A percentile compares a stretch with the other conserved stretches of the same genome.
phyloP scores from a whole-genome alignment of 2,329 filamentous ascomycete species.

The Fusarium chuoi region DNA sequence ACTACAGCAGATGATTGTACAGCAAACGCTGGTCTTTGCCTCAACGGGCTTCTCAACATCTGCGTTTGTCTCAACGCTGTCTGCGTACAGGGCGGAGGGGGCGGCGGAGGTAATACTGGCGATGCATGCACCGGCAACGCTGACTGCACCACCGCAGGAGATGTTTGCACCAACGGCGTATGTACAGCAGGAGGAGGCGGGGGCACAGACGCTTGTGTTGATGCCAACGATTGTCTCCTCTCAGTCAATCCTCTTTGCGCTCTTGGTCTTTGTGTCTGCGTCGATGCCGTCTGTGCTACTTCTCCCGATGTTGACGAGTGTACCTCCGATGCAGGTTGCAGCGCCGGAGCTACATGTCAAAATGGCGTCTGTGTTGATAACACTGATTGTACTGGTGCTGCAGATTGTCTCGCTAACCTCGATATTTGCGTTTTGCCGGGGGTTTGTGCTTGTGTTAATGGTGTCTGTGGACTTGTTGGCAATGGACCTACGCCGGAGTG shows the following conservation, averaged over 20 bases:
- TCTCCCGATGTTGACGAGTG: background rate
- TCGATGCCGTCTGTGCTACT: background rate
- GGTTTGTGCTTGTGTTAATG: background rate
- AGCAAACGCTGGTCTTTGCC: background rate
- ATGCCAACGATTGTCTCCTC: conserved; percentile 16
- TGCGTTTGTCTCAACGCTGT: background rate
- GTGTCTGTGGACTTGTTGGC: background rate
- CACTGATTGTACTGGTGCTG: background rate
- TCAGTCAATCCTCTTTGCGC: conserved; percentile 6
- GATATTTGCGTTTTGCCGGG: background rate
- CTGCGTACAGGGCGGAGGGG: background rate
- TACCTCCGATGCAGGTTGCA: background rate
- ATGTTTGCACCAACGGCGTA: background rate
- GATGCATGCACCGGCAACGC: background rate
- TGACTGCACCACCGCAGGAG: background rate
- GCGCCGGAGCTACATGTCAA: background rate
- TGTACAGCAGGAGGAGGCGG: background rate
- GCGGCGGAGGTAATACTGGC: background rate
- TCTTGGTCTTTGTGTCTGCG: conserved; percentile 20
- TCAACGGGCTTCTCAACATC: background rate
- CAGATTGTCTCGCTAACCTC: background rate
- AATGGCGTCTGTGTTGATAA: conserved; percentile 5
- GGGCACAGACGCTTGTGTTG: background rate
- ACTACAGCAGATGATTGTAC: background rate
- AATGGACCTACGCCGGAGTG: background rate